Base-by-base conservation (phyloP, 805 yeast genomes). In the Monosporozyma yasuniensis region DNA sequence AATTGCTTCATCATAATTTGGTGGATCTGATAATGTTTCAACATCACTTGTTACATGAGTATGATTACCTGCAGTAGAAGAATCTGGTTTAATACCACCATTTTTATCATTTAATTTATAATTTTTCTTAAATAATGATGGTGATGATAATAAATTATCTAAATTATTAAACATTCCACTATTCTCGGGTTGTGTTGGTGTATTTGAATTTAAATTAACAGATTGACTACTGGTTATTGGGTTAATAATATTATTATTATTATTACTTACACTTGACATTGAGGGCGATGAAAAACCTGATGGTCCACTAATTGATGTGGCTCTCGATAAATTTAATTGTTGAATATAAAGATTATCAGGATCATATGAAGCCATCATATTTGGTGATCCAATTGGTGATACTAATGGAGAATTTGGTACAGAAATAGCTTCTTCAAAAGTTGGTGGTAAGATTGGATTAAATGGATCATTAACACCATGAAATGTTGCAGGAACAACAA, bases 371-470 rank as follows among this genome's bases (percentile, higher is more conserved):
- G 51, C 42, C n/a, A 23, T 21, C 11, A 52, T 14, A 47, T 48
- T 46, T 8, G 63, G 62, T 6, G 63, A 52, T 12, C 56, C 56
- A 23, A 59, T 50, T 11, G 64, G 64, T 4, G 59, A 52, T 2
- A 50, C 63, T 61, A 55, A 61, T 14, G 80, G 77, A 0, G 83
- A 77, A 0, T 75, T 66, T 7, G 76, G 75, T 22, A 58, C 62
- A 12, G 73, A 61, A 2, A 69, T 70, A 0, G 85, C 87, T 55
- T 82, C 82, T 59, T 81, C 85, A 61, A 82, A 83, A 0, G 81
- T 68, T 0, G 88, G 88, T 27, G 81, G 69, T 18, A 8, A 41
- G n/a, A 12, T 22, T 30, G 30, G 21, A 30, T 21, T 21, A 39
- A 39, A 39, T 39, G 42, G 42, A 21, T 39, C 42, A 19, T 28